Evolutionary conservation across 495 filamentous ascomycete genomes (phyloP), one percentile per base, ranked within the genome.

Genomic region (Pyronema domesticum): DNA sequence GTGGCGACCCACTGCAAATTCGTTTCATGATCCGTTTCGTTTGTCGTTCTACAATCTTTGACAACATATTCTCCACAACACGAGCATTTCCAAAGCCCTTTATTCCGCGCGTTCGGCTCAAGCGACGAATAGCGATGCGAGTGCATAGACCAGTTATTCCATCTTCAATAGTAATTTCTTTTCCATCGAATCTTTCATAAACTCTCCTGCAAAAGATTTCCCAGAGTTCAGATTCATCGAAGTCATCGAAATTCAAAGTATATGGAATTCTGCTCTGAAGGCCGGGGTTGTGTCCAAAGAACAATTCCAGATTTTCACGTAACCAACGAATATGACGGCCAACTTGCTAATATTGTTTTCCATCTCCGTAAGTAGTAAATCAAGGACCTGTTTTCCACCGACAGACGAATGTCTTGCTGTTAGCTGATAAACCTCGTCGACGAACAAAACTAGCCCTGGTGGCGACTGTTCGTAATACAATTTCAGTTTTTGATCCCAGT

Each of bases 341-440:
- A 89, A 65, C 64, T 85, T 85, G 0, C 86, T 85, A 1, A 72
- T 77, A 14, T 79, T 69, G 42, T 86, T 85, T 64, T 89, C 84
- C 33, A 87, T 75, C 57, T 88, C 82, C 0, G 80, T 76, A 0
- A 93, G 74, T 0, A 89, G 69, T 54, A 79, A 85, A 55, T 89
- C 82, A 8, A 93, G 72, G 0, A 86, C 83, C 33, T 75, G 71
- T 0, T 64, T 63, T 0, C 85, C 83, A 3, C 72, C 74, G 34
- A 59, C 55, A 33, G 65, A 73, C n/a, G 57, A 15, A 46, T 62
- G 55, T 0, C 37, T 18, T 66, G 64, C 43, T 49, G 71, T 67
- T 0, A 89, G 71, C 61, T 86, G 82, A 62, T 88, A 87, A 0
- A 84, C 83, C 66, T 89, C 84, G 52, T 89, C 84, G 13, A 88